A percentile compares a stretch with the other conserved stretches of the same genome.
Conservation (phyloP, 495 filamentous ascomycete genomes). For the Cenococcum geophilum region DNA sequence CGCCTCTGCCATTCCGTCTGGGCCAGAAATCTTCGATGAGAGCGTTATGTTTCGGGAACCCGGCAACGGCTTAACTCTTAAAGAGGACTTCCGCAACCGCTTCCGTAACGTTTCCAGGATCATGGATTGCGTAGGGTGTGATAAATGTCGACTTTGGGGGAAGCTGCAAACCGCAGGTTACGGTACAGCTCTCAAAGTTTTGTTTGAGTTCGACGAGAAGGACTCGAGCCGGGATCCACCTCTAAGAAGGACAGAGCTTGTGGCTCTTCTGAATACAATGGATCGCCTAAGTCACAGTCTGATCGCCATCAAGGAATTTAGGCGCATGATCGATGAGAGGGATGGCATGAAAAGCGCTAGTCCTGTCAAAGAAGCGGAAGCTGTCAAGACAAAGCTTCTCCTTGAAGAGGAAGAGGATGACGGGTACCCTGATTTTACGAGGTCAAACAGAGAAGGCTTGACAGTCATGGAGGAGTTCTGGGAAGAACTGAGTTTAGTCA, state of each 20-base stretch:
- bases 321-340: constrained; percentile 57
- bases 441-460: constrained; percentile 34
- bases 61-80: constrained; percentile 57
- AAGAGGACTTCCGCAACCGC: constrained; percentile 95
- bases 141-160: constrained; percentile 97
- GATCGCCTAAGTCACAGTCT: constrained; percentile 76
- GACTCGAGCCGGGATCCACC: constrained; percentile 61
- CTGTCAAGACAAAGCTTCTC: constrained; percentile 15
- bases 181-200: constrained; percentile 86
- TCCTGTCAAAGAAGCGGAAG: not conserved
- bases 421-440: constrained; percentile 36
- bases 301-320: constrained; percentile 66
- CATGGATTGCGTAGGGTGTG: constrained; percentile 98
- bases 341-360: constrained; percentile 37
- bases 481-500: constrained; percentile 57
- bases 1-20: constrained; percentile 56
- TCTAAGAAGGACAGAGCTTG: constrained; percentile 82
- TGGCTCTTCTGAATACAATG: constrained; percentile 90
- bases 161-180: constrained; percentile 96
- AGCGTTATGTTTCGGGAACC: constrained; percentile 83
- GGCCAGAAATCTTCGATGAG: constrained; percentile 86
- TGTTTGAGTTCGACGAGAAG: constrained; percentile 90
- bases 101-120: constrained; percentile 93
- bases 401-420: constrained; percentile 38
- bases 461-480: constrained; percentile 54